Evolutionary conservation across 306 rosid species (phyloP).

Genomic region (peach (Prunus persica)): DNA sequence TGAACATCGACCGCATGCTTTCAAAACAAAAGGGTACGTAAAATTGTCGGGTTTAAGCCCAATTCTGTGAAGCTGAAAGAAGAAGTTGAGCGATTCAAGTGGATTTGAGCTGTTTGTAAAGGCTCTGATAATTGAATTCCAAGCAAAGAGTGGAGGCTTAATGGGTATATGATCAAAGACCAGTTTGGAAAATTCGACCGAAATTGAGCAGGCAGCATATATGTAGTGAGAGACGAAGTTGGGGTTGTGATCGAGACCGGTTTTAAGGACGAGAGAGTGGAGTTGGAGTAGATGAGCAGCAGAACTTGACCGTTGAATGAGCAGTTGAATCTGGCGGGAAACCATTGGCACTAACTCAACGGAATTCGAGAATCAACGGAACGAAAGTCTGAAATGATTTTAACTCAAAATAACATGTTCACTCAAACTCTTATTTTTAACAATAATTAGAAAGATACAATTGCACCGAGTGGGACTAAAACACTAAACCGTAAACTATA

Average conservation of each 20-base stretch:
- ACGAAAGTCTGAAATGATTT: not conserved
- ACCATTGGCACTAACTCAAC: not conserved
- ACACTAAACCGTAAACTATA: too few species aligned
- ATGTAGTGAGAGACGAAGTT: conserved; percentile 24
- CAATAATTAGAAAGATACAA: too few species aligned
- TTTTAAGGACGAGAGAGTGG: conserved; percentile 40
- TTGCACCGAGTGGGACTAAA: too few species aligned
- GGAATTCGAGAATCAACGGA: too few species aligned
- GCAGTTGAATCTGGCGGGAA: conserved; percentile 24
- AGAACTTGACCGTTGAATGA: conserved; percentile 23
- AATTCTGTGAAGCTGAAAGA: conserved; percentile 28
- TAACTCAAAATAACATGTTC: too few species aligned
- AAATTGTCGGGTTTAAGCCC: conserved; percentile 42
- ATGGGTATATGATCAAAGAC: conserved; percentile 39
- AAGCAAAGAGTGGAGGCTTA: conserved; percentile 47
- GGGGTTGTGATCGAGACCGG: conserved; percentile 29
- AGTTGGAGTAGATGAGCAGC: conserved; percentile 40
- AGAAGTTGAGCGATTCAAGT: conserved; percentile 31
- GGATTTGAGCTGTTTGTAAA: conserved; percentile 33
- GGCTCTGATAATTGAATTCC: conserved; percentile 45
- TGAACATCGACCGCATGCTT: conserved; percentile 41
- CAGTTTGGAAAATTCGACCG: conserved; percentile 23
- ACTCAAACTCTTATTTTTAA: too few species aligned
- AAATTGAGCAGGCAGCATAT: conserved; percentile 27
- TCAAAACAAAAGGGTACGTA: conserved; percentile 52